phyloP scores from a whole-genome alignment of 2,329 filamentous ascomycete species.

The Neophaeococcomyces aloes region DNA sequence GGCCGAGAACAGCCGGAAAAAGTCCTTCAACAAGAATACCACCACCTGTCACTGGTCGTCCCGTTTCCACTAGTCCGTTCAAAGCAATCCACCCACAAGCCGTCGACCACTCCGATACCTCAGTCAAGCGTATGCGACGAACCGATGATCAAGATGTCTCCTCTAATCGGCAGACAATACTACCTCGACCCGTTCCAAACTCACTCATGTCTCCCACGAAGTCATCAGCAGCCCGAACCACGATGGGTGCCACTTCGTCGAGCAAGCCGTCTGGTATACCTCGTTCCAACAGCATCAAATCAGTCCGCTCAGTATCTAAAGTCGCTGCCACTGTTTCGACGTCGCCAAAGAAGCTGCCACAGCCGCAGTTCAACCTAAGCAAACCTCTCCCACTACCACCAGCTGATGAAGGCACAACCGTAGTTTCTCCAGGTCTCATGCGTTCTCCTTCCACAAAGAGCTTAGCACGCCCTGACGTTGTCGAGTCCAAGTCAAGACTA shows the following conservation, averaged over 20 bases:
- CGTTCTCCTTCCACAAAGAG: slow-evolving; percentile 3
- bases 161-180: slow-evolving; percentile 38
- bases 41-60: slow-evolving; percentile 24
- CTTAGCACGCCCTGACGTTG: not conserved
- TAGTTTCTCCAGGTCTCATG: not conserved
- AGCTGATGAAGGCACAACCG: not conserved
- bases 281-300: slow-evolving; percentile 44
- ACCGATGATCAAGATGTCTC: slow-evolving; percentile 59
- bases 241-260: slow-evolving; percentile 43
- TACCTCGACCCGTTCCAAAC: slow-evolving; percentile 27
- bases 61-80: slow-evolving; percentile 22
- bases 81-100: slow-evolving; percentile 24
- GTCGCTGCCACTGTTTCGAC: slow-evolving; percentile 1
- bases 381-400: slow-evolving; percentile 8
- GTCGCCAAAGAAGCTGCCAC: slow-evolving; percentile 8
- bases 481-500: slow-evolving; percentile 26
- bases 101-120: slow-evolving; percentile 27
- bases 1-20: slow-evolving; percentile 26
- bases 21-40: slow-evolving; percentile 27
- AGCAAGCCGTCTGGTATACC: slow-evolving; percentile 37
- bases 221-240: slow-evolving; percentile 54
- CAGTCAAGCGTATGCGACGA: slow-evolving; percentile 62
- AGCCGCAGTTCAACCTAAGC: not conserved
- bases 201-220: slow-evolving; percentile 70
- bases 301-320: slow-evolving; percentile 13